Evolutionary conservation across 257 asterid species (phyloP).

Genomic region (Scutellaria baicalensis): DNA sequence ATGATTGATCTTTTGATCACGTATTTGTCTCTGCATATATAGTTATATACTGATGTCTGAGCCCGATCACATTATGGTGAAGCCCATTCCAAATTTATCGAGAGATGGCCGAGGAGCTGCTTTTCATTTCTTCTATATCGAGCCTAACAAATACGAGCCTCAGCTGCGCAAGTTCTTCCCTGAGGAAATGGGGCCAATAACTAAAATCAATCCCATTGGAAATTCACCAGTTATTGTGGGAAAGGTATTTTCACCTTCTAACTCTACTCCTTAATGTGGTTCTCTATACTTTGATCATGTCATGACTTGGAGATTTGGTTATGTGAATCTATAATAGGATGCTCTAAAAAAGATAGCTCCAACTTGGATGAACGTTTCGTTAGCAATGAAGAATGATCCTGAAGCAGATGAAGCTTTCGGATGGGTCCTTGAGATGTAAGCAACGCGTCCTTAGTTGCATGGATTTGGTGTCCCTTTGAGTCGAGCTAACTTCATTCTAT

Average conservation of each 20-base stretch:
- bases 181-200: slow-evolving; percentile 48
- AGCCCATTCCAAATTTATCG: slow-evolving; percentile 72
- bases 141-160: slow-evolving; percentile 51
- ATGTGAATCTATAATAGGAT: slow-evolving; percentile 18
- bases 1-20: neutral
- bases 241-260: slow-evolving; percentile 33
- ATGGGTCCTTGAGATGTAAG: slow-evolving; percentile 94
- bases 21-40: neutral
- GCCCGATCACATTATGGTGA: slow-evolving; percentile 77
- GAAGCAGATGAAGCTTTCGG: slow-evolving; percentile 78
- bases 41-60: slow-evolving; percentile 78
- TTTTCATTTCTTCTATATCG: slow-evolving; percentile 72
- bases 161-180: slow-evolving; percentile 62
- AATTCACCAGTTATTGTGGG: slow-evolving; percentile 81
- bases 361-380: slow-evolving; percentile 87
- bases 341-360: slow-evolving; percentile 64
- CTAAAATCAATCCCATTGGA: slow-evolving; percentile 74
- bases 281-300: neutral
- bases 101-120: slow-evolving; percentile 59
- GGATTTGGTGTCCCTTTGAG: neutral
- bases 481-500: neutral
- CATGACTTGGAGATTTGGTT: neutral
- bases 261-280: neutral
- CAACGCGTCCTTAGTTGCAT: neutral
- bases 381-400: slow-evolving; percentile 77